Evolutionary conservation across 305 asterid species (phyloP).

Genomic region (Nicotiana rustica): DNA sequence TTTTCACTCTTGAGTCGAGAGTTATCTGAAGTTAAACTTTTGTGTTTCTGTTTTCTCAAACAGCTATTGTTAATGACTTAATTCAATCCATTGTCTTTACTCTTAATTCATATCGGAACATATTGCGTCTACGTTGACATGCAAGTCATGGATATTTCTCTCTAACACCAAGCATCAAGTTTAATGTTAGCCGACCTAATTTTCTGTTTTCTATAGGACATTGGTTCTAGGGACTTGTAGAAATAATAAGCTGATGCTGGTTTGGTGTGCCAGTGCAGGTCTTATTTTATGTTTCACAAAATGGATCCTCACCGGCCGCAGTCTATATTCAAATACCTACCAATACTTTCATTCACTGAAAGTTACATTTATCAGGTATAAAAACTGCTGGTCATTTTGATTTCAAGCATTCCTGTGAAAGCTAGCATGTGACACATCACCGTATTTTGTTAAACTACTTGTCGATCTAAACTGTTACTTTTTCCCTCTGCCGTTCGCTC

Average conservation of each 20-base stretch:
- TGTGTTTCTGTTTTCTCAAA: neutral
- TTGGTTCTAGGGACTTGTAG: constrained; percentile 15
- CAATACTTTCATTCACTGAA: constrained; percentile 87
- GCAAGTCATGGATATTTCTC: neutral
- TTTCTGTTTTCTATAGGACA: neutral
- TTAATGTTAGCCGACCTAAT: neutral
- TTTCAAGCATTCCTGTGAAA: neutral
- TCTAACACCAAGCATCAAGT: neutral
- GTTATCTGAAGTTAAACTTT: neutral
- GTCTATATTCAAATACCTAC: constrained; percentile 74
- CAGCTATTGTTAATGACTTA: neutral
- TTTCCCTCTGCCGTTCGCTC: neutral
- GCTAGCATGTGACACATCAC: neutral
- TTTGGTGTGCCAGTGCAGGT: constrained; percentile 73
- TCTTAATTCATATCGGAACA: neutral
- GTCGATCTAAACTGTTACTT: neutral
- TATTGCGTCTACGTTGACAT: neutral
- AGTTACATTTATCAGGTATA: constrained; percentile 91
- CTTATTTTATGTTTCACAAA: constrained; percentile 87
- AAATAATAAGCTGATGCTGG: constrained; percentile 17
- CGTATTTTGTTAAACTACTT: neutral
- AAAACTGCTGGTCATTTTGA: neutral
- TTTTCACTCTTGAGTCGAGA: neutral
- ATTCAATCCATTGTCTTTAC: constrained; percentile 14
- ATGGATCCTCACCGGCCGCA: constrained; percentile 73